Evolutionary conservation across 2,329 filamentous ascomycete species (phyloP), one percentile per base, ranked within the genome.

Genomic region (Geosmithia flava): DNA sequence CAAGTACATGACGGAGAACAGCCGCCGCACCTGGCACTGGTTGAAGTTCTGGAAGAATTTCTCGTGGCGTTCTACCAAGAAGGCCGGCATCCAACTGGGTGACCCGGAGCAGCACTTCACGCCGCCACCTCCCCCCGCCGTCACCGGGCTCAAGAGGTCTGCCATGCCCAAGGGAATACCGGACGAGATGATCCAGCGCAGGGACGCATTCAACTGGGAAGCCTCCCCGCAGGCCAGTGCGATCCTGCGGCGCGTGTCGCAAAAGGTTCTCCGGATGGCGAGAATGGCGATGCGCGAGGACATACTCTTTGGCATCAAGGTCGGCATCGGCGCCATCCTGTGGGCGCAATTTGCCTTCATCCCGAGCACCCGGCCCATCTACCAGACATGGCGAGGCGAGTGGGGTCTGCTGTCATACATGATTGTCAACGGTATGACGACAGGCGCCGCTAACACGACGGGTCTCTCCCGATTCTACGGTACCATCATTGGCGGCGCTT

Each of bases 331-430:
- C 20, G 93, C 93, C 13, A 78, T 89, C 4, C 66, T 96, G 0
- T 97, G 91, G 69, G 91, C 89, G 17, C 79, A 93, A 63, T 86
- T 94, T 55, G 84, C 93, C 2, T 98, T 95, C 58, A 76, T 96
- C 33, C 77, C 81, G 1, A 69, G 75, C 8, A 95, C 89, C 2
- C 74, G 89, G 47, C 85, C 86, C 0, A 75, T 85, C 19, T 98
- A 96, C 62, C 75, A 81, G 47, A 83, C 84, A 57, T 97, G 90
- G 88, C 76, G 91, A 61, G 91, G 91, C 29, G 93, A 98, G 72
- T 98, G 93, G 93, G 93, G 93, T 20, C 73, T 98, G 2, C 65
- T 98, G 48, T 95, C 89, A 0, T 97, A 95, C 69, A 97, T 97
- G 91, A 81, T 97, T 59, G 93, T 98, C 20, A 95, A 90, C 61